Conservation (phyloP, 805 yeast genomes). For the Saccharomycopsis javanensis region DNA sequence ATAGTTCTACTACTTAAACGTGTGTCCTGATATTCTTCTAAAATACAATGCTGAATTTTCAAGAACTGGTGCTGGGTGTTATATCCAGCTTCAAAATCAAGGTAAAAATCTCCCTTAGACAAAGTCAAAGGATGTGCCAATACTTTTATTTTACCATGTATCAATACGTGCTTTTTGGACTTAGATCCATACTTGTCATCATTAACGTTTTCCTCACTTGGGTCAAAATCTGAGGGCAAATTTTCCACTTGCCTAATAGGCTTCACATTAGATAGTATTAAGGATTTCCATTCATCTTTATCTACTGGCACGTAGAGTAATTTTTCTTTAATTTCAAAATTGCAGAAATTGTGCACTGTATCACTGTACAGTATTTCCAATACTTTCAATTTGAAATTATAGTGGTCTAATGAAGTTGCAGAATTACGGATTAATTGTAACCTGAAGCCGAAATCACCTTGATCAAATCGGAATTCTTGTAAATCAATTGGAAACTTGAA, state of each 20-base stretch:
- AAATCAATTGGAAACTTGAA: not conserved
- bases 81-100: not conserved
- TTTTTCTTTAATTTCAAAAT: not conserved
- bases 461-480: not conserved
- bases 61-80: not conserved
- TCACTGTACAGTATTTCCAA: constrained; percentile 1
- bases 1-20: not conserved
- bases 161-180: not conserved
- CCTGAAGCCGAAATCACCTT: not conserved
- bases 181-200: not conserved
- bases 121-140: not conserved
- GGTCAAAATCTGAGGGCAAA: not conserved
- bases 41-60: not conserved
- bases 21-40: not conserved
- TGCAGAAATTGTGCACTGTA: not conserved
- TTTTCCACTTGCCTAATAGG: not conserved
- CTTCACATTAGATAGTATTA: not conserved
- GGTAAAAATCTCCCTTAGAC: not conserved
- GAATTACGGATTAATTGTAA: not conserved
- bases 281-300: not conserved
- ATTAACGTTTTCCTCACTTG: not conserved
- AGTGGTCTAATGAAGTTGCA: not conserved
- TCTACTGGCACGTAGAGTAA: not conserved
- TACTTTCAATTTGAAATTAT: not conserved
- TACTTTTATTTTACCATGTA: not conserved